phyloP scores from a whole-genome alignment of 805 yeast genomes.

The Metschnikowia henanensis region DNA sequence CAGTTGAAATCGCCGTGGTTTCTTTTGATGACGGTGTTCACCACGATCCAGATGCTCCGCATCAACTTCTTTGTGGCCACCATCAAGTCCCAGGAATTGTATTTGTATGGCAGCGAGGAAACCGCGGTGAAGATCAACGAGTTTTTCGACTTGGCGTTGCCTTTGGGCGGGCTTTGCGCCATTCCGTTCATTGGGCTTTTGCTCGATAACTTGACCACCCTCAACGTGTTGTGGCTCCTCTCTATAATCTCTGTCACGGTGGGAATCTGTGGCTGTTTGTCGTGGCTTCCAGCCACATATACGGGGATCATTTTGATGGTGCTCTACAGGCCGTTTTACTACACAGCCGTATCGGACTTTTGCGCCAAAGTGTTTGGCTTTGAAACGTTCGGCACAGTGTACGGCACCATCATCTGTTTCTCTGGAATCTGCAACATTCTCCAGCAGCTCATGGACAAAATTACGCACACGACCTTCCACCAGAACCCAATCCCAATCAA shows the following conservation, averaged over 20 bases:
- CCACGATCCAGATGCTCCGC: conserved; percentile 87
- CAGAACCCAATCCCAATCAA: conserved; percentile 85
- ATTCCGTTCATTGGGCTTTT: conserved; percentile 85
- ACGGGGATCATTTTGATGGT: conserved; percentile 73
- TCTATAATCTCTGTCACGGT: conserved; percentile 55
- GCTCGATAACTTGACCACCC: conserved; percentile 70
- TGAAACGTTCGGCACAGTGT: conserved; percentile 87
- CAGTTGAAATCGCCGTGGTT: conserved; percentile 75
- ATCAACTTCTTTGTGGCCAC: conserved; percentile 94
- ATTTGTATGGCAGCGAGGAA: conserved; percentile 53
- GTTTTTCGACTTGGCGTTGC: conserved; percentile 83
- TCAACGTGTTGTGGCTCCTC: conserved; percentile 55
- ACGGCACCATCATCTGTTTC: conserved; percentile 80
- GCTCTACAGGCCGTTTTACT: conserved; percentile 86
- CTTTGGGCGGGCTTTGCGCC: conserved; percentile 83
- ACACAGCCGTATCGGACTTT: conserved; percentile 89
- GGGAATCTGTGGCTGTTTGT: conserved; percentile 70
- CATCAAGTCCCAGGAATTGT: conserved; percentile 77
- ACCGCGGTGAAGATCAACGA: conserved; percentile 58
- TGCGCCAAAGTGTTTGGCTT: conserved; percentile 93
- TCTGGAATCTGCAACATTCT: conserved; percentile 79
- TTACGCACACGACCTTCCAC: conserved; percentile 65
- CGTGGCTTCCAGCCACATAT: conserved; percentile 57
- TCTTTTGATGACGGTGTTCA: conserved; percentile 69
- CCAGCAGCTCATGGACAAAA: conserved; percentile 66